These are phyloP conservation scores for Polyrhizophydium stewartii DNA, from an alignment of 371 early-diverging fungal genomes.

Conservation along the genomic window DNA sequence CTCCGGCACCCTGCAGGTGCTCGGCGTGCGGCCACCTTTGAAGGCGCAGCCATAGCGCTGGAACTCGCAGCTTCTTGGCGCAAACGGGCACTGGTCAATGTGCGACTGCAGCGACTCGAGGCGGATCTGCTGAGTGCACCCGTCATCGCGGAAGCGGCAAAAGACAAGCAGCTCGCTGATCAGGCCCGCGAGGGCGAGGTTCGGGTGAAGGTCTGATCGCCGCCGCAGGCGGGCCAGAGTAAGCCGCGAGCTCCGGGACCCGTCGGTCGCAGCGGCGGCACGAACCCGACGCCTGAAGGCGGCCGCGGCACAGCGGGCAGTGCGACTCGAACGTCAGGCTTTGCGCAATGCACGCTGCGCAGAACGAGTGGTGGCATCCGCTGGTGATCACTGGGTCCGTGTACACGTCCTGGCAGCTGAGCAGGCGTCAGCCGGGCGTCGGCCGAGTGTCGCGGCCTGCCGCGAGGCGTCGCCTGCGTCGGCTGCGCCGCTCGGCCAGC, in stretches of 20 bases:
- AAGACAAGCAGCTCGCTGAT: conserved; percentile 52
- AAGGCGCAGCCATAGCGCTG: conserved; percentile 47
- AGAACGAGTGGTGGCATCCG: conserved; percentile 60
- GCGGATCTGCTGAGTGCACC: conserved; percentile 45
- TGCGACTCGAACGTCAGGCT: conserved; percentile 47
- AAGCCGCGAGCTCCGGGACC: not conserved
- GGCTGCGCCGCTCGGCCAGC: not conserved
- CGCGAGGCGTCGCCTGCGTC: not conserved
- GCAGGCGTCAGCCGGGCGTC: not conserved
- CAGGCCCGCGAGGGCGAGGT: conserved; percentile 51
- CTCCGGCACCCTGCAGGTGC: too few species aligned
- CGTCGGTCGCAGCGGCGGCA: too few species aligned
- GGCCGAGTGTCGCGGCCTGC: not conserved
- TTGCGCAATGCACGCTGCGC: conserved; percentile 29
- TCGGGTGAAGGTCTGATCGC: conserved; percentile 51
- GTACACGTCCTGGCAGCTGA: conserved; percentile 58
- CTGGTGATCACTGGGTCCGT: conserved; percentile 55
- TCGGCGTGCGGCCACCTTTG: conserved; percentile 29
- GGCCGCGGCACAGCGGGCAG: conserved; percentile 56
- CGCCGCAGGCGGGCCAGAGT: not conserved
- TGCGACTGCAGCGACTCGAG: conserved; percentile 48
- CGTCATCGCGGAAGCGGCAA: conserved; percentile 47
- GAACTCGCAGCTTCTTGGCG: conserved; percentile 40
- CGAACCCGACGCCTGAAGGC: conserved; percentile 40
- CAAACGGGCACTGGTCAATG: conserved; percentile 40